phyloP scores from a whole-genome alignment of 768 basidiomycete species.

The Boletus patriciae region DNA sequence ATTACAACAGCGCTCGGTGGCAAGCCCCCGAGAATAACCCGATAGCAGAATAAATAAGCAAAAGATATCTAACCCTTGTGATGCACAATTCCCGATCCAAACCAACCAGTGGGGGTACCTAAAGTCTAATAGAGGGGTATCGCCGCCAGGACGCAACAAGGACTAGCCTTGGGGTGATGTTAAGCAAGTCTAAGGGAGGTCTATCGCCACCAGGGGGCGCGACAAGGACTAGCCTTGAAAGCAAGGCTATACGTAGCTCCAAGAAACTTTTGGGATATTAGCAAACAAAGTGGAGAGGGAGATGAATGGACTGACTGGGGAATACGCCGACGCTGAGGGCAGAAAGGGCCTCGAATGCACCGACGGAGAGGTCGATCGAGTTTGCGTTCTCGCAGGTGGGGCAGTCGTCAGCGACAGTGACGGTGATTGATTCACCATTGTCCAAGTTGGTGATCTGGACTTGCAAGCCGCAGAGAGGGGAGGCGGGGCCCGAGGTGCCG shows the following conservation, averaged over 20 bases:
- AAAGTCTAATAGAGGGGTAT: background rate
- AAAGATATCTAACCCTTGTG: slow-evolving; percentile 8
- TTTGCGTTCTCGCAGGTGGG: slow-evolving; percentile 67
- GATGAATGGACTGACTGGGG: slow-evolving; percentile 45
- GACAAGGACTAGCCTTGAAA: slow-evolving; percentile 21
- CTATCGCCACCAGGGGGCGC: slow-evolving; percentile 43
- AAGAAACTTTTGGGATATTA: slow-evolving; percentile 27
- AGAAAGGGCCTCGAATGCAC: slow-evolving; percentile 59
- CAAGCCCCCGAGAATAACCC: slow-evolving; percentile 13
- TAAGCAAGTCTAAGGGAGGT: slow-evolving; percentile 12
- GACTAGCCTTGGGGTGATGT: no score
- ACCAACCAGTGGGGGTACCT: background rate
- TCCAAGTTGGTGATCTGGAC: slow-evolving; percentile 67
- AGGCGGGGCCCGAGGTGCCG: slow-evolving; percentile 45
- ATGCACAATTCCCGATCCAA: background rate
- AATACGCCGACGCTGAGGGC: slow-evolving; percentile 51
- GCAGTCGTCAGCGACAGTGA: slow-evolving; percentile 76
- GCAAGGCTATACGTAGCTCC: slow-evolving; percentile 24
- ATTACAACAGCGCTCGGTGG: slow-evolving; percentile 6
- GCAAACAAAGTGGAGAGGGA: background rate
- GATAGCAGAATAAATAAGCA: slow-evolving; percentile 15
- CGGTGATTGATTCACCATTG: slow-evolving; percentile 50
- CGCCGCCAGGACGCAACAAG: no score
- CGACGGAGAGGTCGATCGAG: slow-evolving; percentile 74
- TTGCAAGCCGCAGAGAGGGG: slow-evolving; percentile 61